Base-by-base conservation (phyloP, 2,329 filamentous ascomycete genomes). In the Cephalotrichum gorgonifer region DNA sequence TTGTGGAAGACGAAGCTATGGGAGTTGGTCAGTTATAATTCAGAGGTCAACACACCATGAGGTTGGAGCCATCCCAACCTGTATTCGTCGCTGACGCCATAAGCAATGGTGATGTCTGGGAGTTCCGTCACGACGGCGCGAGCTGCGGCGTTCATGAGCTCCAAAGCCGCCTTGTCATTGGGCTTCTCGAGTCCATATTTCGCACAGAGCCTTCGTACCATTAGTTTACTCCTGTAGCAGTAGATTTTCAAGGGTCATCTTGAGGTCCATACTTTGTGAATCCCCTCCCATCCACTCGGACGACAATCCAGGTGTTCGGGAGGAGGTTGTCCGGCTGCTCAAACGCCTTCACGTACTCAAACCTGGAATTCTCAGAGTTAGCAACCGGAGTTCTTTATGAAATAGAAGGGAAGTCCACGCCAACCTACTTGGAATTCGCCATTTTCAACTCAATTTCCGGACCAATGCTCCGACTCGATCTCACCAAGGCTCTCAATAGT, bases 101-200 rank as follows among this genome's bases (percentile, higher is more conserved):
- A 98, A 0, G 85, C 90, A 53, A 97, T 78, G 6, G 83, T 81
- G 54, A 96, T 81, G 58, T 97, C 91, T 4, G 88, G 82, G 23
- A 97, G 69, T 46, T 94, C 86, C 54, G 78, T 78, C 68, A 96
- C 80, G 43, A 96, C 88, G 6, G 85, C 84, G 52, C 81, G 78
- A n/a, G 93, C 93, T 2, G 89, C 89, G 1, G 81, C 81, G 60
- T 98, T 98, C 91, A 98, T 97, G 55, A 98, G 81, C 64, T 94
- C 80, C 12, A 97, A 70, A 0, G 90, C 93, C 54, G 87, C 78
- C 38, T 76, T 75, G 65, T 98, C 93, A 66, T 97, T 98, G 35
- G 93, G 93, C 67, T 97, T 98, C 57, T 82, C 75, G 60, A 97
- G 97, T 22, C 70, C 70, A 68, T 97, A 93, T 64, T 85, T 87